Evolutionary conservation across 2,329 filamentous ascomycete genomes (phyloP), one percentile per base, ranked within the genome.

Genomic region (Fusarium pseudograminearum): DNA sequence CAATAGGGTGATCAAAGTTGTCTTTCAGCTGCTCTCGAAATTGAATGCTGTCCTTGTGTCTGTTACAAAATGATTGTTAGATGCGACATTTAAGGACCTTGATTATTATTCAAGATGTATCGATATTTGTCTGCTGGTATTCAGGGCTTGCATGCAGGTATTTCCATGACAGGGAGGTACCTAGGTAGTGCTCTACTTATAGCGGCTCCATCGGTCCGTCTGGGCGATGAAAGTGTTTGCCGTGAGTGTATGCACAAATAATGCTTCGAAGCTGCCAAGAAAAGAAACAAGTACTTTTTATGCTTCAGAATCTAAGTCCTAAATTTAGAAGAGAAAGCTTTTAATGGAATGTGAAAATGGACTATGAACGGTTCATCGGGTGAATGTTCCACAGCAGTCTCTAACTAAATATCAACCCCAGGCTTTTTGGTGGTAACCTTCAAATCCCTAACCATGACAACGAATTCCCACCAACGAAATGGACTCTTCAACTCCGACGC

Each of bases 401-500:
- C 31, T 41, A 24, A 15, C 51, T 20, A 45, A 47, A 45, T 34
- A 40, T 26, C 41, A 45, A 56, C 42, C 24, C 48, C 33, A 28
- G 24, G 18, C 34, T 51, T 28, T 28, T 28, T 38, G 44, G 10
- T 41, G 40, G 10, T 26, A 46, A 36, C 41, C 28, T 44, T 45
- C 45, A 53, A 45, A 61, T 51, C 58, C 7, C 20, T 30, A 28
- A 56, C 12, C 34, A 57, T 66, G 42, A 56, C 46, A 51, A 50
- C 47, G n/a, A 50, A 53, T 47, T 26, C 30, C 20, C 33, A 41
- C 31, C 51, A 44, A 30, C 26, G 62, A 61, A 53, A 80, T 80
- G 79, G 65, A 74, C 22, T 69, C 73, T 44, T 62, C 73, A 34
- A 54, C 69, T 7, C 80, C 80, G 18, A 69, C 76, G 46, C 87